Conservation (phyloP, 108 stramenopile genomes). For the Nitzschia inconspicua region DNA sequence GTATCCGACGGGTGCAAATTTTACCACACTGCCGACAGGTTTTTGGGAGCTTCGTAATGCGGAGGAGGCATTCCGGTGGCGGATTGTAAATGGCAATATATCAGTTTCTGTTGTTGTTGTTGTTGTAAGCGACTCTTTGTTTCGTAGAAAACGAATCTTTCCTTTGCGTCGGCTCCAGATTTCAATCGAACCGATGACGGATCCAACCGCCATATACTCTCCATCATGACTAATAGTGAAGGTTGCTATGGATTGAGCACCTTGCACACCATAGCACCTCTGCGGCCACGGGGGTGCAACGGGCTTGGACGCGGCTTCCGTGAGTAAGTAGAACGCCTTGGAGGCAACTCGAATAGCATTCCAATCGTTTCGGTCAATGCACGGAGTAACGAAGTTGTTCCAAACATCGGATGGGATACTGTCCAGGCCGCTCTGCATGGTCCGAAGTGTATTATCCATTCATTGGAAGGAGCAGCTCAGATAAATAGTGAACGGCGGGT, state of each 20-base stretch:
- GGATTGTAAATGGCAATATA: too few relatives aligned
- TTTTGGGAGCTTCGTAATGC: neutral
- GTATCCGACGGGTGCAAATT: neutral
- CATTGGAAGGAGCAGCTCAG: too few relatives aligned
- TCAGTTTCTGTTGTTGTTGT: neutral
- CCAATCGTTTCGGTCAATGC: conserved; percentile 4
- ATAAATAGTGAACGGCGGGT: too few relatives aligned
- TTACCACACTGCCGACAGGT: conserved; percentile 3
- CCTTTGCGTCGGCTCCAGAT: conserved; percentile 3
- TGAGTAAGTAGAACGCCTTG: neutral
- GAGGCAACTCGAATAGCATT: conserved; percentile 1
- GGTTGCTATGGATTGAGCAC: conserved; percentile 3
- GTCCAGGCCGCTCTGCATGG: too few relatives aligned
- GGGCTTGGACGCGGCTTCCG: neutral
- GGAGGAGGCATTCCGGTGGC: too few relatives aligned
- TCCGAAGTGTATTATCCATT: too few relatives aligned
- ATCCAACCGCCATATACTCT: conserved; percentile 1
- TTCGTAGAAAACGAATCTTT: neutral
- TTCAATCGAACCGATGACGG: neutral
- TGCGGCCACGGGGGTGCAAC: conserved; percentile 1
- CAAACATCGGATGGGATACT: conserved; percentile 1
- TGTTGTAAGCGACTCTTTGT: neutral
- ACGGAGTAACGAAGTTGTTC: neutral
- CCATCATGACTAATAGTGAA: neutral
- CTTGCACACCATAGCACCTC: neutral